Conservation (phyloP, 1,284 basidiomycete genomes). For the Trichosporon ovoides region DNA sequence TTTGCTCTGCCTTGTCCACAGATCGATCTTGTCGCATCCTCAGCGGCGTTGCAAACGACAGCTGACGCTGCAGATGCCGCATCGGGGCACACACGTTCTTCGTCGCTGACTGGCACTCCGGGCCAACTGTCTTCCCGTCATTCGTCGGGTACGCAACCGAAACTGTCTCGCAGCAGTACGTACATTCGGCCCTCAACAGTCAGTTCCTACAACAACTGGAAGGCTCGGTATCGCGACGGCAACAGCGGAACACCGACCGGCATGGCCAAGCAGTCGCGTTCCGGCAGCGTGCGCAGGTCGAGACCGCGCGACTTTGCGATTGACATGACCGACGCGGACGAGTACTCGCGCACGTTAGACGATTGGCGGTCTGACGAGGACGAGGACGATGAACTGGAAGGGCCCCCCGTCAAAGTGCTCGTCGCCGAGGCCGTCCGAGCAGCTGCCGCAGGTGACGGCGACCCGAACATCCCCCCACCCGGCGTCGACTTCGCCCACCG, state of each 20-base stretch:
- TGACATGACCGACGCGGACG: constrained; percentile 22
- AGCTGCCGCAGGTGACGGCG: constrained; percentile 14
- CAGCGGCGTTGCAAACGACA: not conserved
- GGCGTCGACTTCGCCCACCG: constrained; percentile 6
- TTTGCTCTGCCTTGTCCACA: not conserved
- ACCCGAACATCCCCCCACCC: not conserved
- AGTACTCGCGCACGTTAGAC: constrained; percentile 18
- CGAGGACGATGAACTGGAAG: constrained; percentile 17
- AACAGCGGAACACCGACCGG: not conserved
- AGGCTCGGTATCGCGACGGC: constrained; percentile 10
- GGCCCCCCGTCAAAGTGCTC: constrained; percentile 13
- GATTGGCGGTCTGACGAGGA: constrained; percentile 25
- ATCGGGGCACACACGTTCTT: not conserved
- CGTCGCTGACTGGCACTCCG: not conserved
- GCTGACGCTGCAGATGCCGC: not conserved
- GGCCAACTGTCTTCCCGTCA: not conserved
- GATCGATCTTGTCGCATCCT: not conserved
- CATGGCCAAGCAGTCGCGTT: not conserved
- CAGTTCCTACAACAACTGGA: constrained; percentile 15
- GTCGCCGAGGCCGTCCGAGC: constrained; percentile 17
- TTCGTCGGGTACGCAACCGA: not conserved
- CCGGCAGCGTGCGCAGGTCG: constrained; percentile 8
- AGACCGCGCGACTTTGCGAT: constrained; percentile 10
- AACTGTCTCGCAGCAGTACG: constrained; percentile 1
- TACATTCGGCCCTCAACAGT: constrained; percentile 4